phyloP scores from a whole-genome alignment of 2,329 filamentous ascomycete genomes.

The Beauveria rudraprayagi region DNA sequence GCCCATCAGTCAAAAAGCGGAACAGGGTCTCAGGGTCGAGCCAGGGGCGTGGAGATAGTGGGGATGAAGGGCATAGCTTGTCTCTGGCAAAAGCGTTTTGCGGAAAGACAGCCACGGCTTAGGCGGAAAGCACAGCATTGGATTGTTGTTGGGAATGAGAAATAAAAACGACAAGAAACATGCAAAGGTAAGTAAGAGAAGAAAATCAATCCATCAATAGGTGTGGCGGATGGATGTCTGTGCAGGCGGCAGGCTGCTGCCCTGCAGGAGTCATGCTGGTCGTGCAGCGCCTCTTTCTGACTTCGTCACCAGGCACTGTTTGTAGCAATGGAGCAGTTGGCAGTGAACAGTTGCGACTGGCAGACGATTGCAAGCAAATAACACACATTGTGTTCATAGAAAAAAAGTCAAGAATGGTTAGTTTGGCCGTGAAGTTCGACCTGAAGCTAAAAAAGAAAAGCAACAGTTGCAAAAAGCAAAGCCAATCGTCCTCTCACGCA shows the following conservation, averaged over 20 bases:
- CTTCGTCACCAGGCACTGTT: neutral
- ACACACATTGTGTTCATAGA: too few relatives aligned
- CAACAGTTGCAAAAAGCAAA: neutral
- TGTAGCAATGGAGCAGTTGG: too few relatives aligned
- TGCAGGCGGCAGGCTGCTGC: neutral
- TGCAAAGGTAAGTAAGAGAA: neutral
- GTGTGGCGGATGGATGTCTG: neutral
- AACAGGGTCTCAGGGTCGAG: slow-evolving; percentile 10
- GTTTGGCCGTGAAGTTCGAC: neutral
- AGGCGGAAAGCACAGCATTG: too few relatives aligned
- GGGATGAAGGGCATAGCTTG: neutral
- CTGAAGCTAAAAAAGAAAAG: neutral
- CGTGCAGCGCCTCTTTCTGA: neutral
- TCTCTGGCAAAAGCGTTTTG: neutral
- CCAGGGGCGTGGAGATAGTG: neutral
- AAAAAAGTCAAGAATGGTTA: too few relatives aligned
- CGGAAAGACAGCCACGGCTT: neutral
- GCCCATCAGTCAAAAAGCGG: slow-evolving; percentile 9
- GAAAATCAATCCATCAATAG: neutral
- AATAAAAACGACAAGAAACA: neutral
- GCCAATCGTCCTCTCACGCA: too few relatives aligned
- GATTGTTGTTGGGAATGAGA: neutral
- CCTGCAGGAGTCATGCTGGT: slow-evolving; percentile 5
- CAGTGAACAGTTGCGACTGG: neutral
- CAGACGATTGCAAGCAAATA: neutral